Conservation (phyloP, 2,329 filamentous ascomycete species). For the Didymosphaeria variabile region DNA sequence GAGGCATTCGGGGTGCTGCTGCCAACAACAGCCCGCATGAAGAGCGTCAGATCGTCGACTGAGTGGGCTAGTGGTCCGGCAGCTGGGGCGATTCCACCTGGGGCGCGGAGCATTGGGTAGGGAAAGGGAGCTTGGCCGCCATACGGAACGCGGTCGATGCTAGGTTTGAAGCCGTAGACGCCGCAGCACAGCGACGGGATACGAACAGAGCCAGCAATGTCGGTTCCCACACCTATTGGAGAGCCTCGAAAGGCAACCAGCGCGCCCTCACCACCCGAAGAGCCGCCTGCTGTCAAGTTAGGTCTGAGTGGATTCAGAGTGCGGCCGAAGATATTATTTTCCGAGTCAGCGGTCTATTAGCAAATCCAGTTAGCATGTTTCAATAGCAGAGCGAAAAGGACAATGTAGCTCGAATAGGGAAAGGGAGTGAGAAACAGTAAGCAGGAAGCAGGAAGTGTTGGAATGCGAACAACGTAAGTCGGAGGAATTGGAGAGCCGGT, state of each 20-base stretch:
- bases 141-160: background rate
- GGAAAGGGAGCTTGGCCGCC: background rate
- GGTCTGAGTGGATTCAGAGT: conserved; percentile 55
- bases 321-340: conserved; percentile 57
- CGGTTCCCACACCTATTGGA: conserved; percentile 58
- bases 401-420: background rate
- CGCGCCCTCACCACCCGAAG: conserved; percentile 59
- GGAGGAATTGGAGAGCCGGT: too few species aligned
- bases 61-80: background rate
- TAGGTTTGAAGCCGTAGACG: conserved; percentile 57
- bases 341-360: conserved; percentile 54
- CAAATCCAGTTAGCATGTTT: background rate
- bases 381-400: background rate
- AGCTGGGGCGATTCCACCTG: background rate
- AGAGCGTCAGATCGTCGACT: background rate
- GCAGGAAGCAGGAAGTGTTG: too few species aligned
- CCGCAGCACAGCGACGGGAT: conserved; percentile 62
- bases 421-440: too few species aligned
- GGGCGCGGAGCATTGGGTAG: background rate
- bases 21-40: background rate
- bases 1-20: background rate
- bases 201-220: conserved; percentile 58
- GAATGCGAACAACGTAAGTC: too few species aligned
- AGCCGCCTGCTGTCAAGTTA: conserved; percentile 57
- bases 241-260: conserved; percentile 55